These are phyloP conservation scores for Suhomyces pyralidae DNA, from an alignment of 805 yeast genomes.

Conservation along the genomic window DNA sequence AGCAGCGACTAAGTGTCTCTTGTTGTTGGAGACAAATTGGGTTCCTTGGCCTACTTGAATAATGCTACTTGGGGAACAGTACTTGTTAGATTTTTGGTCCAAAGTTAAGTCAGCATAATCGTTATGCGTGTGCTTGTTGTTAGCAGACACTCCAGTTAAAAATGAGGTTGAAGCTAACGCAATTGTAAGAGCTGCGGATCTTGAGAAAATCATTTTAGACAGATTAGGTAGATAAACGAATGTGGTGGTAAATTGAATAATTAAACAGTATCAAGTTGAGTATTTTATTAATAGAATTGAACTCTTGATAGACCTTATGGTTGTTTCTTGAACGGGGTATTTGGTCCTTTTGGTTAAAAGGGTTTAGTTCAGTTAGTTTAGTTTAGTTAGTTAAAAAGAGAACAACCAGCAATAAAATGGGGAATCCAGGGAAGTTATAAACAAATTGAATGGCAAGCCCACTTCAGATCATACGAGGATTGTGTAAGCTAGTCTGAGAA, in stretches of 20 bases:
- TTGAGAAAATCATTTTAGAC: constrained; percentile 16
- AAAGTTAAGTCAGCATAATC: constrained; percentile 13
- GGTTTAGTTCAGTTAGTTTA: constrained; percentile 2
- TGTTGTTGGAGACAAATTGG: constrained; percentile 1
- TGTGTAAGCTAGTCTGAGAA: not conserved
- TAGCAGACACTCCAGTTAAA: constrained; percentile 12
- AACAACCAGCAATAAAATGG: not conserved
- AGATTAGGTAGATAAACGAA: constrained; percentile 4
- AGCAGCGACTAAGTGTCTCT: constrained; percentile 6
- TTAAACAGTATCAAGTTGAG: not conserved
- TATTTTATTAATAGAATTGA: not conserved
- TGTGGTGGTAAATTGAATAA: constrained; percentile 1
- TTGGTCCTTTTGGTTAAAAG: not conserved
- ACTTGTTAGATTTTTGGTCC: constrained; percentile 8
- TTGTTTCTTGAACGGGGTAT: not conserved
- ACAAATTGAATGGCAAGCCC: not conserved
- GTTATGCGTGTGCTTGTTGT: constrained; percentile 11
- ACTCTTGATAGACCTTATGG: not conserved
- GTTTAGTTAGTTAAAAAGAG: not conserved
- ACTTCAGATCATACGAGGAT: constrained; percentile 1
- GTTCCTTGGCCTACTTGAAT: constrained; percentile 10
- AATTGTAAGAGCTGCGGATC: constrained; percentile 16
- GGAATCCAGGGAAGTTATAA: constrained; percentile 1
- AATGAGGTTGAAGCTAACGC: constrained; percentile 16
- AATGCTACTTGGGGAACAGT: constrained; percentile 9